Evolutionary conservation across 371 early-diverging fungal genomes (phyloP).

Genomic region (Mucor lusitanicus): DNA sequence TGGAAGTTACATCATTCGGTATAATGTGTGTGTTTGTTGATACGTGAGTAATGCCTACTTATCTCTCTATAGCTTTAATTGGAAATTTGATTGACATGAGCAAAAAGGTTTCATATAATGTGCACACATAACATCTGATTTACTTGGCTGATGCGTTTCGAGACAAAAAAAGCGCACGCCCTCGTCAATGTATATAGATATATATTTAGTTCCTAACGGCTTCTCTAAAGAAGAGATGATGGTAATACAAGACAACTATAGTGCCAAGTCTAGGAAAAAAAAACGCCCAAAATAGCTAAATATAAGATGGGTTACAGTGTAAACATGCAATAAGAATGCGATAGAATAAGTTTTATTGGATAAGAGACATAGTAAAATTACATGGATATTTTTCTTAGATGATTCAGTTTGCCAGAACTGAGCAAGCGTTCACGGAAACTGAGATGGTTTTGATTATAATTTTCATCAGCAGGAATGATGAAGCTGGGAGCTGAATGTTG

Average conservation of each 20-base stretch:
- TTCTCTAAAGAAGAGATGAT: no score
- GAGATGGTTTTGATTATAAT: conserved; percentile 4
- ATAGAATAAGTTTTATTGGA: neutral
- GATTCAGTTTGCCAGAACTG: conserved; percentile 27
- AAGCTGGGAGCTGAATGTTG: conserved; percentile 18
- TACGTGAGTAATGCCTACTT: neutral
- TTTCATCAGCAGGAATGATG: conserved; percentile 34
- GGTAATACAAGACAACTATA: neutral
- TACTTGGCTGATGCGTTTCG: neutral
- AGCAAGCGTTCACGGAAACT: conserved; percentile 32
- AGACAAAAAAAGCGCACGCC: no score
- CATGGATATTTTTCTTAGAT: conserved; percentile 18
- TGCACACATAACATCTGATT: neutral
- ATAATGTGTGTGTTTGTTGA: neutral
- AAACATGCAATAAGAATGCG: neutral
- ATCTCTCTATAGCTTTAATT: neutral
- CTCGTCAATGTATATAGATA: neutral
- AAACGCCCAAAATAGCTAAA: neutral
- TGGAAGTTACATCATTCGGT: neutral
- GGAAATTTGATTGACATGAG: neutral
- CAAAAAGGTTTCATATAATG: neutral
- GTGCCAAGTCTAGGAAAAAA: neutral
- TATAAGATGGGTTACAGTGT: neutral
- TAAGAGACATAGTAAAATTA: neutral
- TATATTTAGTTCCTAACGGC: neutral